Conservation (phyloP, 768 basidiomycete genomes). For the Gloeostereum incarnatum region DNA sequence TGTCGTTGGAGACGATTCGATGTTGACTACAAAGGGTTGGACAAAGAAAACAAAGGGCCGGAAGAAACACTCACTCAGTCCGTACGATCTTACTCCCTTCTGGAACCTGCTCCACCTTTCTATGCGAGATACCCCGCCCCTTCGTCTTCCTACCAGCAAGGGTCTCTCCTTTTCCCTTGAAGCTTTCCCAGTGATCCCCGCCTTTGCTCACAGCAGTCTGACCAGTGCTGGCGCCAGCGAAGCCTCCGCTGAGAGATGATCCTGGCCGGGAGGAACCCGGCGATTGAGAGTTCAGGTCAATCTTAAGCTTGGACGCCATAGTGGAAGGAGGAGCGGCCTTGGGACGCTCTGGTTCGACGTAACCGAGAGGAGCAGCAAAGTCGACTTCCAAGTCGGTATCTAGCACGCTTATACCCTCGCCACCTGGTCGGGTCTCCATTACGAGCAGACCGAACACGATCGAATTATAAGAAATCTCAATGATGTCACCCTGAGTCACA, state of each 20-base stretch:
- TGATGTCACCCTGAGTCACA: conserved; percentile 91
- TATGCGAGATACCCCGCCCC: conserved; percentile 84
- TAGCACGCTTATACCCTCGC: conserved; percentile 79
- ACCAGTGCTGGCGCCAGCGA: conserved; percentile 41
- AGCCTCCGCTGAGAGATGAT: conserved; percentile 63
- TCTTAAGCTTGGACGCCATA: conserved; percentile 96
- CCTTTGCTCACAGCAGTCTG: conserved; percentile 54
- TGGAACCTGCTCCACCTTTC: conserved; percentile 72
- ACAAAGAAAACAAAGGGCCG: background rate
- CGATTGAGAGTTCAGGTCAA: conserved; percentile 80
- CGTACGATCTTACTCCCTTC: conserved; percentile 82
- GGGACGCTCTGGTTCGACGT: conserved; percentile 87
- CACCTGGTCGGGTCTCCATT: conserved; percentile 87
- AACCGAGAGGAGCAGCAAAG: conserved; percentile 88
- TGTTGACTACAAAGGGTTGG: conserved; percentile 48
- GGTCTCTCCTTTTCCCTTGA: conserved; percentile 93
- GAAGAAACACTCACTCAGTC: conserved; percentile 61
- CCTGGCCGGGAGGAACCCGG: conserved; percentile 80
- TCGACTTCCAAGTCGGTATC: conserved; percentile 99
- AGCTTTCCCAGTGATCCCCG: conserved; percentile 87
- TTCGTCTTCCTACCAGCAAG: conserved; percentile 87
- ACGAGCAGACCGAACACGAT: conserved; percentile 93
- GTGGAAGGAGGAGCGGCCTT: conserved; percentile 76
- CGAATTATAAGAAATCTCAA: conserved; percentile 96
- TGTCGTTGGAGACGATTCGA: conserved; percentile 74